Base-by-base conservation (phyloP, 2,329 filamentous ascomycete genomes). In the Fusarium drepaniforme region DNA sequence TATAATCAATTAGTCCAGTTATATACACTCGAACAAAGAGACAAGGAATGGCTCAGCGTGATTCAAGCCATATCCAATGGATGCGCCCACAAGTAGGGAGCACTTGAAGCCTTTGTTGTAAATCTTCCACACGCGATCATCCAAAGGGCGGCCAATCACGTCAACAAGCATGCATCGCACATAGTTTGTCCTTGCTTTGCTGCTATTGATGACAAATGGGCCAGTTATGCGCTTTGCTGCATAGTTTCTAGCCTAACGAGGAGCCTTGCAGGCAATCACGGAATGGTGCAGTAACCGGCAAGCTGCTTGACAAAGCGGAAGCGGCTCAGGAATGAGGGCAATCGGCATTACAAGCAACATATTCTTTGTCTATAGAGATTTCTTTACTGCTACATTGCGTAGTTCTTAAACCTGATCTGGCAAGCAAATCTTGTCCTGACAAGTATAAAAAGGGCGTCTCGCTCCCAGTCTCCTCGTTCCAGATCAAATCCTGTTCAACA, bases 161-260 rank as follows among this genome's bases (percentile, higher is more conserved):
- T 35, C 12, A 35, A 35, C 33, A 15, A 35, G 33, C 33, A 15
- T 35, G 12, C 11, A 35, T 35, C 11, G 11, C 33, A 35, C 12
- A 35, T 15, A 6, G 12, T 35, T 35, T 35, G 33, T 15, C 1
- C 33, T 0, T 35, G 12, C 12, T 35, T 35, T 35, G 33, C 2
- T 35, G 5, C 33, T 3, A 35, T 3, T 15, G 1, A 35, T 35
- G 0, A 0, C 33, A 35, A 35, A 35, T 6, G 0, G 12, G 6
- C 13, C 13, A 15, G 33, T 35, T 15, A 3, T 15, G 33, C 33
- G 25, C 5, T n/a, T 53, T 53, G 18, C 49, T 56, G 49, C 18
- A 2, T 13, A 33, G 25, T 12, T 13, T 53, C 5, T 30, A 21
- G 7, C 25, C 8, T 4, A n/a, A 15, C 3, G 12, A 28, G 13